Base-by-base conservation (phyloP, 2,329 filamentous ascomycete genomes). In the Monosporascus sp. region DNA sequence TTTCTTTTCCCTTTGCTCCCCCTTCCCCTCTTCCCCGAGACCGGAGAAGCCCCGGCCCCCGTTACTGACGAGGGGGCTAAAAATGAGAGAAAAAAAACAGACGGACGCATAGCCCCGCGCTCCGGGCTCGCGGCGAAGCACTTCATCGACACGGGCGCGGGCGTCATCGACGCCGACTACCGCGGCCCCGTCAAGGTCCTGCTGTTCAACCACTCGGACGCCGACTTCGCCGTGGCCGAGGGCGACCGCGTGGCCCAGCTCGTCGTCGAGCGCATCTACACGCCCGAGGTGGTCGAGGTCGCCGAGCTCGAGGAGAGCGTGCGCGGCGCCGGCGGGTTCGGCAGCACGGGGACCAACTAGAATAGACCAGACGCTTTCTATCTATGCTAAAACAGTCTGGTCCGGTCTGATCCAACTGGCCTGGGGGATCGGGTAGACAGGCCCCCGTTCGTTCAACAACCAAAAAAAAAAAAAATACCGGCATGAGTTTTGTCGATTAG, bases 101-200 rank as follows among this genome's bases (percentile, higher is more conserved):
- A 97, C 69, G 93, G 93, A 61, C 87, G 92, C 54, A 85, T 96
- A 52, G 92, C 92, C 3, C 92, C 92, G 9, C 88, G 92, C 60
- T 94, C 89, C n/a, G 91, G 91, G 48, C 86, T 96, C 37, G 93
- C 93, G 2, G 80, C 86, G 56, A 99, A 99, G 77, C 85, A 97
- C 76, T 94, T 92, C 74, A 97, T 99, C 70, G 91, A 97, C 71
- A 94, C 89, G 0, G 91, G 95, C 57, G 94, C 94, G 0, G 94
- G 94, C 51, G 94, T 99, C 59, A 97, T 99, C 64, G 94, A 99
- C 72, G 92, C 93, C 36, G 94, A 99, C 73, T 99, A 99, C 77
- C 83, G 94, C 37, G 94, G 94, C 20, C 89, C 89, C 62, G 87
- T 99, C 65, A 96, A 95, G 78, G 88, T 99, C 25, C 80, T 99